Evolutionary conservation across 306 rosid genomes (phyloP), one percentile per base, ranked within the genome.

Genomic region (Lupinus albus): DNA sequence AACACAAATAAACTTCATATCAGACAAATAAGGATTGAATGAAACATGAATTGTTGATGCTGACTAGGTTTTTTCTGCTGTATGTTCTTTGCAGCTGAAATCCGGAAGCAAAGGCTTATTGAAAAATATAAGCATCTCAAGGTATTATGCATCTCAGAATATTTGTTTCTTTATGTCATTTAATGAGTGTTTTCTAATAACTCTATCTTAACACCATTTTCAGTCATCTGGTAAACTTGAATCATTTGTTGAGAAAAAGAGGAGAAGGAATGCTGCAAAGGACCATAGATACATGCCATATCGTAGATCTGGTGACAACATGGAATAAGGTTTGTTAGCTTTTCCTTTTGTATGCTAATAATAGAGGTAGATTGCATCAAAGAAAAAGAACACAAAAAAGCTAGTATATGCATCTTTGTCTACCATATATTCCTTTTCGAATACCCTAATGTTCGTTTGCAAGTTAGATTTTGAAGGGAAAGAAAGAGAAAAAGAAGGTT

Each of bases 231-330:
- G 95, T 44, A 87, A 87, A 80, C 95, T 92, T 14, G 88, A 84
- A 51, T 20, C 89, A 42, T 92, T 70, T 63, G 52, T 92, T 36
- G 88, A 86, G 82, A 89, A 85, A 71, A 84, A 73, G 83, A 84
- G 95, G 78, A 83, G 69, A 84, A 92, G 87, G 79, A 92, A 92
- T 80, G 93, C 96, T 41, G 77, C 95, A 2, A 92, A 87, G 84
- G 87, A 92, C 68, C 95, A 78, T 21, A 78, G 80, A 79, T 80
- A 71, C 82, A 73, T 92, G 86, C 95, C 98, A 21, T 89, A 92
- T 58, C 84, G 88, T 39, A 86, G 88, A 73, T 64, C 88, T 44
- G 60, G 32, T 49, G 86, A 71, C 49, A 55, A 68, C 4, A 21
- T 11, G 39, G 71, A 81, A 50, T 81, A 30, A 65, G 48, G 55